A percentile compares a stretch with the other conserved stretches of the same genome.
phyloP scores from a whole-genome alignment of 2,329 filamentous ascomycete genomes.

The Samsoniella hepiali region DNA sequence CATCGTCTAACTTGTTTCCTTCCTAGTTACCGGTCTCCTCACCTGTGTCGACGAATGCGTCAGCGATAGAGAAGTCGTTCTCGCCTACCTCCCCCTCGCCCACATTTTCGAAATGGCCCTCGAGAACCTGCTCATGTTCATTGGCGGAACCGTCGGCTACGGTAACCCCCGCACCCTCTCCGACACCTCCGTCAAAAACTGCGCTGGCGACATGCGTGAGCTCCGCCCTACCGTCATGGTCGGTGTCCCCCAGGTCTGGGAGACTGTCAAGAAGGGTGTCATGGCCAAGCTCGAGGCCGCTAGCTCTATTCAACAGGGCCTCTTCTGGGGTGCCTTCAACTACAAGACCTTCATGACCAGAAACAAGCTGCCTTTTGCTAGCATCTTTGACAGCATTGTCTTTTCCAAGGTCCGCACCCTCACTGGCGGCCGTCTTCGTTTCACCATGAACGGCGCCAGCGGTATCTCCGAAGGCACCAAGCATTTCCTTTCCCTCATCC shows the following conservation, averaged over 20 bases:
- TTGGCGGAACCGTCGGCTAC: conserved; percentile 90
- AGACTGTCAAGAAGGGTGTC: conserved; percentile 95
- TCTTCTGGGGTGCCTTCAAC: conserved; percentile 70
- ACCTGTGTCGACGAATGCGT: conserved; percentile 75
- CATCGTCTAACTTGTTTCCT: conserved; percentile 17
- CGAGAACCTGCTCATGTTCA: conserved; percentile 84
- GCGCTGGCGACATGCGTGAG: conserved; percentile 88
- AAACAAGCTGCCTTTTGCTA: conserved; percentile 61
- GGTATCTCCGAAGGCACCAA: conserved; percentile 85
- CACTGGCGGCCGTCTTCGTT: conserved; percentile 82
- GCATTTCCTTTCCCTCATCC: conserved; percentile 84
- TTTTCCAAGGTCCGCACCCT: conserved; percentile 90
- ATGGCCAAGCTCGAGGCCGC: conserved; percentile 71
- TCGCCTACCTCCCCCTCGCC: conserved; percentile 90
- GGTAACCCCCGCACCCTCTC: conserved; percentile 87
- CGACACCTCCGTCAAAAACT: conserved; percentile 82
- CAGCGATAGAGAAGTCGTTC: conserved; percentile 70
- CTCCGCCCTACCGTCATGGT: conserved; percentile 86
- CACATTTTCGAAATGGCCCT: conserved; percentile 97
- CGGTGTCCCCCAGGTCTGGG: conserved; percentile 95
- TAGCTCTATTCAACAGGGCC: conserved; percentile 64
- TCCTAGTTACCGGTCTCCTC: conserved; percentile 70
- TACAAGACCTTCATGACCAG: conserved; percentile 58
- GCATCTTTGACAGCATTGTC: conserved; percentile 73
- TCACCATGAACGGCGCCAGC: conserved; percentile 92